phyloP scores from a whole-genome alignment of 805 yeast species.

The Saccharomycopsis schoenii region DNA sequence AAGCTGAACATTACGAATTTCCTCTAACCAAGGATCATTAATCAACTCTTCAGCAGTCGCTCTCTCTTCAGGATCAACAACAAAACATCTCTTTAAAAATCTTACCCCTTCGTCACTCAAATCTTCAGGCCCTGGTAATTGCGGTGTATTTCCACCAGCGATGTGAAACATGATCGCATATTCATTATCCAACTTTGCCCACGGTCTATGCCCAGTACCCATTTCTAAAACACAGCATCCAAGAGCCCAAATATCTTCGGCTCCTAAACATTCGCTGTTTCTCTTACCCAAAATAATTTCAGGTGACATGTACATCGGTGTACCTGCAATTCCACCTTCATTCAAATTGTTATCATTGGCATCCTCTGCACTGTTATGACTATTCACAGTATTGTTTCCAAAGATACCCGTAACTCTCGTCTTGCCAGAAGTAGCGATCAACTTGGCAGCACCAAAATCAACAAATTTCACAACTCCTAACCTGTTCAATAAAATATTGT shows the following conservation, averaged over 20 bases:
- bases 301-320: constrained; percentile 99
- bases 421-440: constrained; percentile 25
- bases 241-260: constrained; percentile 84
- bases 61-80: constrained; percentile 72
- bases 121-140: constrained; percentile 70
- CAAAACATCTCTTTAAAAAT: constrained; percentile 67
- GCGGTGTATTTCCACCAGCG: constrained; percentile 90
- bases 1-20: constrained; percentile 4
- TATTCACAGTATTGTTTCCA: neutral
- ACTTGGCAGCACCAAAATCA: constrained; percentile 97
- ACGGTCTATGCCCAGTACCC: constrained; percentile 94
- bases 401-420: neutral
- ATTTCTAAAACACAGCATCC: constrained; percentile 95
- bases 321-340: constrained; percentile 61
- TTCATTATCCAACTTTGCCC: constrained; percentile 94
- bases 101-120: constrained; percentile 61
- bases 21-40: constrained; percentile 67
- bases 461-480: constrained; percentile 53
- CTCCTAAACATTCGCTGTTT: constrained; percentile 29
- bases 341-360: constrained; percentile 1
- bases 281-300: constrained; percentile 81
- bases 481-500: constrained; percentile 37
- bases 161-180: constrained; percentile 99
- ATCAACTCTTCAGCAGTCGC: constrained; percentile 77
- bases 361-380: neutral